Conservation (phyloP, 768 basidiomycete genomes). For the Leucocoprinus leucothites region DNA sequence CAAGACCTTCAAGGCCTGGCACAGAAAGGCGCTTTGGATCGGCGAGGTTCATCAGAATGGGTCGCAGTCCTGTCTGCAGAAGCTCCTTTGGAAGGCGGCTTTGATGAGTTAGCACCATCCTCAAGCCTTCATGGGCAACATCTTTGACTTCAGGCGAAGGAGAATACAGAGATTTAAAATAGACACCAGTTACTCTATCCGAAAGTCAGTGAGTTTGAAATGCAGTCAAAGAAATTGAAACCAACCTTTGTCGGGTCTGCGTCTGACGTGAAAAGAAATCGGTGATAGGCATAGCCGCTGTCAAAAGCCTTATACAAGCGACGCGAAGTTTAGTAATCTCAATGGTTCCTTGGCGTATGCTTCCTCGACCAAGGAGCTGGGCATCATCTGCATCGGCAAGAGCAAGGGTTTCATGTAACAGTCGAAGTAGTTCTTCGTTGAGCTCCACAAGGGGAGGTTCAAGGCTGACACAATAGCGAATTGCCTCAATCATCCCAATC, state of each 20-base stretch:
- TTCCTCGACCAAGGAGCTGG: slow-evolving; percentile 73
- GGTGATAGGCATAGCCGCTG: slow-evolving; percentile 91
- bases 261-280: slow-evolving; percentile 89
- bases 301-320: slow-evolving; percentile 89
- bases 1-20: slow-evolving; percentile 88
- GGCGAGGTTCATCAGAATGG: slow-evolving; percentile 96
- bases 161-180: slow-evolving; percentile 98
- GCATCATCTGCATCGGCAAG: slow-evolving; percentile 93
- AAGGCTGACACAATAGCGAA: slow-evolving; percentile 89
- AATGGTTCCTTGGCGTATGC: slow-evolving; percentile 69
- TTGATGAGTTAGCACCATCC: slow-evolving; percentile 86
- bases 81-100: slow-evolving; percentile 92
- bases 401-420: slow-evolving; percentile 91
- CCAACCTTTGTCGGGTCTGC: slow-evolving; percentile 81
- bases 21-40: slow-evolving; percentile 94
- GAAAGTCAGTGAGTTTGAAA: background rate
- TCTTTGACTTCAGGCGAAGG: slow-evolving; percentile 88
- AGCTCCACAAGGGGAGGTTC: slow-evolving; percentile 88
- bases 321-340: slow-evolving; percentile 90
- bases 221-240: background rate
- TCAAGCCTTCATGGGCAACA: slow-evolving; percentile 90
- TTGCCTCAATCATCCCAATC: slow-evolving; percentile 96
- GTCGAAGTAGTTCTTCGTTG: slow-evolving; percentile 87
- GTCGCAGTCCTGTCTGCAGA: slow-evolving; percentile 90
- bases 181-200: slow-evolving; percentile 84